Percentiles rank a stretch among this genome's conserved stretches.
Evolutionary conservation across 2,329 filamentous ascomycete genomes (phyloP).

Genomic region (Neopestalotiopsis sp.): DNA sequence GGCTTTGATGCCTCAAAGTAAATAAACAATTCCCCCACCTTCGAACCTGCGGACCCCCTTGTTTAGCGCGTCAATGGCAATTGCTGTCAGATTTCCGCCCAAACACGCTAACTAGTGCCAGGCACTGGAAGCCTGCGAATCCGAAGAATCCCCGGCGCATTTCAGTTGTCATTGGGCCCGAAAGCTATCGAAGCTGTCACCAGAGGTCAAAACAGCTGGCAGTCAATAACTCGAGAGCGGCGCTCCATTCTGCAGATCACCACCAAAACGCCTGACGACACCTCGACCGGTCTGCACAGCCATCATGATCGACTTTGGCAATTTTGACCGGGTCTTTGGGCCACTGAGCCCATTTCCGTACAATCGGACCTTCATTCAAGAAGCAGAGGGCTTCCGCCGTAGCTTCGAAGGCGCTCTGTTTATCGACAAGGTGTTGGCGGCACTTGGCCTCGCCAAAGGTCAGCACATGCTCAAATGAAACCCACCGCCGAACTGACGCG

Average conservation of each 20-base stretch:
- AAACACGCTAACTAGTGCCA: neutral
- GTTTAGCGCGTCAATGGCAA: slow-evolving; percentile 19
- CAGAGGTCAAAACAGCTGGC: neutral
- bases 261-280: neutral
- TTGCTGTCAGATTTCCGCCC: neutral
- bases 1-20: slow-evolving; percentile 17
- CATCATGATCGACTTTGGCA: slow-evolving; percentile 67
- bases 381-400: slow-evolving; percentile 71
- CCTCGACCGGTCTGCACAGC: neutral
- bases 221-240: neutral
- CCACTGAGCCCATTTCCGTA: slow-evolving; percentile 66
- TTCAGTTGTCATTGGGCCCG: neutral
- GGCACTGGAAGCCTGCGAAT: neutral
- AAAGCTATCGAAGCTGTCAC: neutral
- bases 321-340: slow-evolving; percentile 73
- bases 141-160: slow-evolving; percentile 21
- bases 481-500: neutral
- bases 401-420: slow-evolving; percentile 74
- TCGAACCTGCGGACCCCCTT: neutral
- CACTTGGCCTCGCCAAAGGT: slow-evolving; percentile 75
- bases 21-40: slow-evolving; percentile 18
- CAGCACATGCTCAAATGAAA: slow-evolving; percentile 23
- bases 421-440: slow-evolving; percentile 77
- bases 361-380: slow-evolving; percentile 63
- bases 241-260: neutral